Base-by-base conservation (phyloP, 768 basidiomycete species). In the Pleurotus cornucopiae region DNA sequence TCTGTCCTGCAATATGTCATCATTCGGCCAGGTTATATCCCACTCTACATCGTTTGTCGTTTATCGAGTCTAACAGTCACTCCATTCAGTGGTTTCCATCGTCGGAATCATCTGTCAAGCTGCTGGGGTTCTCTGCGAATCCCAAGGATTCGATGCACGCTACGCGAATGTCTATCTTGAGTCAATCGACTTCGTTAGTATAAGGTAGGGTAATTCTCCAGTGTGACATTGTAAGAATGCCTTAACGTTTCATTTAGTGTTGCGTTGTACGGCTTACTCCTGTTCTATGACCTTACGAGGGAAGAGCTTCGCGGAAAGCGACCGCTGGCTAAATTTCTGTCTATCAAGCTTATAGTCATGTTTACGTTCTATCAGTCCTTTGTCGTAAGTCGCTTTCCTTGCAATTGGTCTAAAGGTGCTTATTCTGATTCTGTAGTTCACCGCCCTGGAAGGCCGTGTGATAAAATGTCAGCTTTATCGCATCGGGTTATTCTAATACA, bases 281-380 rank as follows among this genome's bases (percentile, higher is more conserved):
- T 93, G 12, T 93, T 94, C 69, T 95, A 95, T 65, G 85, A 81
- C 18, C 75, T 96, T 44, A 91, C 85, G 48, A 81, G 85, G 57
- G 85, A 89, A 14, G 93, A 94, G 61, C 80, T 96, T n/a, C 72
- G 64, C 54, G 90, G 86, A 34, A 78, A 83, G 14, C 78, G 86
- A 23, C 94, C 93, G 23, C 72, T 94, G 25, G 82, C 86, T 21
- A 95, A 95, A 73, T 96, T 96, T 68, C 66, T 95, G 58, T 73
- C 83, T 2, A 94, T 96, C 74, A 95, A 95, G 69, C 71, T 90
- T 26, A 88, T 92, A 47, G 88, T 93, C 44, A 85, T 93, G 82
- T 84, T 89, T 67, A 93, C 91, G 0, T 94, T 91, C 69, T 96
- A 94, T 67, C 94, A 94, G 64, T 76, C 80, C 1, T 88, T 92